phyloP scores from a whole-genome alignment of 495 filamentous ascomycete species.

The Glonium stellatum region DNA sequence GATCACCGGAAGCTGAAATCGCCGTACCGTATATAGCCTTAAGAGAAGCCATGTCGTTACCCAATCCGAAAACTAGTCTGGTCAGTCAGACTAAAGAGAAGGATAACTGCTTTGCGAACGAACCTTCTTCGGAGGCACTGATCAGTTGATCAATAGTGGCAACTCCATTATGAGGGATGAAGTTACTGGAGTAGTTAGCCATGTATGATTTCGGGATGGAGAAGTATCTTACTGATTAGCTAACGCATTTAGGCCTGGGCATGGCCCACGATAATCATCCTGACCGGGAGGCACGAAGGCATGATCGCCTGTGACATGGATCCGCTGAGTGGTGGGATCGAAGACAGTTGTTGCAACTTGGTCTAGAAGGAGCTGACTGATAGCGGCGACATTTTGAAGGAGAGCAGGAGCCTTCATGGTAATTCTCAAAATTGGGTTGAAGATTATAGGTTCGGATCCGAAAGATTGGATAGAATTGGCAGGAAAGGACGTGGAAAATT shows the following conservation, averaged over 20 bases:
- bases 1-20: conserved; percentile 1
- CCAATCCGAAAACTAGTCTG: neutral
- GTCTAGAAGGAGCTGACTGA: neutral
- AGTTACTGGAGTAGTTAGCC: neutral
- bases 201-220: neutral
- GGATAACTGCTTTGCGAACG: neutral
- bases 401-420: neutral
- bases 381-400: neutral
- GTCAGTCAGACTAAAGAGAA: neutral
- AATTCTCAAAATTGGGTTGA: neutral
- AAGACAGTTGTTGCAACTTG: conserved; percentile 1
- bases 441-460: no score
- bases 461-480: no score
- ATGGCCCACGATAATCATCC: neutral
- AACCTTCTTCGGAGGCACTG: neutral
- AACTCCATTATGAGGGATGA: conserved; percentile 1
- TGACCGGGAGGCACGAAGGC: neutral
- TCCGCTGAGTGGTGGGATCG: neutral
- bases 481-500: no score
- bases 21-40: neutral
- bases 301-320: neutral
- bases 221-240: neutral
- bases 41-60: neutral
- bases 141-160: neutral
- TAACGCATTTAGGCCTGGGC: neutral